Percentiles rank a stretch among this genome's conserved stretches.
Conservation (phyloP, 108 stramenopile genomes). For the Licmophora abbreviata region DNA sequence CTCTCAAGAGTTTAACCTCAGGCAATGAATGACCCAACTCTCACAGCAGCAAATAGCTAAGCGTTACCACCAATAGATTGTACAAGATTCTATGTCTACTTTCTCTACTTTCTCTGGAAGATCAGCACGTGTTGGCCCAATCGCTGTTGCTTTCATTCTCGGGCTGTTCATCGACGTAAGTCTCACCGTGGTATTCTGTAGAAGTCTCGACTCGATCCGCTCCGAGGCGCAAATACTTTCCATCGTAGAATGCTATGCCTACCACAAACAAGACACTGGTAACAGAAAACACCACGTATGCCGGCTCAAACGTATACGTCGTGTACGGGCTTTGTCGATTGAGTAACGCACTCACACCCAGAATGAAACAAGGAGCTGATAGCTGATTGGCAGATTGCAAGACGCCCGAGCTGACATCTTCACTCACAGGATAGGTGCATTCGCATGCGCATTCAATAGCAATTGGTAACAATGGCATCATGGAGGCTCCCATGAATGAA, state of each 20-base stretch:
- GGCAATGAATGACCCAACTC: too few species aligned
- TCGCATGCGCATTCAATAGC: neutral
- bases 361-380: neutral
- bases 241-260: neutral
- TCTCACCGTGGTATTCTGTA: too few species aligned
- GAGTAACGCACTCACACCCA: neutral
- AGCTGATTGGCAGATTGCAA: neutral
- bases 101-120: too few species aligned
- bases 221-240: constrained; percentile 2
- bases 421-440: constrained; percentile 2
- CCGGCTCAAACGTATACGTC: neutral
- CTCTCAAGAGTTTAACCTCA: too few species aligned
- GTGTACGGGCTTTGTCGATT: neutral
- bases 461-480: neutral
- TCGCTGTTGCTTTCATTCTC: too few species aligned
- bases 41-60: too few species aligned
- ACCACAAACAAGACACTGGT: neutral
- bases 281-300: neutral
- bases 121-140: too few species aligned
- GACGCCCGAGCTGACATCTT: neutral
- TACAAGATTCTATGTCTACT: too few species aligned
- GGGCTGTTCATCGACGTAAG: too few species aligned
- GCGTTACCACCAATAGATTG: too few species aligned
- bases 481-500: neutral
- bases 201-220: constrained; percentile 2